Base-by-base conservation (phyloP, 805 yeast genomes). In the Ogataea salicorniae region DNA sequence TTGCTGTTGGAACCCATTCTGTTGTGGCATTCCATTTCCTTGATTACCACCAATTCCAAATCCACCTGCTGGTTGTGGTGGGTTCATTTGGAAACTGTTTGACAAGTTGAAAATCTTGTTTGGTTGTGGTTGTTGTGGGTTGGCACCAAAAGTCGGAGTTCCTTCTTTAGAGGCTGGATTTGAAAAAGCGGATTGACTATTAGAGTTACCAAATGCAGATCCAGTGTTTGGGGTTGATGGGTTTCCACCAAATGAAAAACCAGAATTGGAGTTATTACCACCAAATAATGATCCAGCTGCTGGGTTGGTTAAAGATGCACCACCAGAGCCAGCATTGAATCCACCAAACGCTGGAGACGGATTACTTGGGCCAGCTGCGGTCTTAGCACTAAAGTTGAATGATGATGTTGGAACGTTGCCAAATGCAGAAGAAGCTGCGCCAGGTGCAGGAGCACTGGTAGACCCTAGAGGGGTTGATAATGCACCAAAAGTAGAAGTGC, bases 91-190 rank as follows among this genome's bases (percentile, higher is more conserved):
- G 34, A 42, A 35, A n/a, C 5, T 16, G 14, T 16, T 20, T 6
- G 39, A 4, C 1, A 53, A 50, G 34, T 55, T 54, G 51, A 57
- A 57, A 29, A 55, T 53, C 46, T 53, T 49, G 36, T 46, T 48
- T 15, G 18, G 31, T 38, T 48, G 53, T 22, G 37, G 56, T 38
- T 53, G 54, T n/a, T 55, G 56, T 13, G 52, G 43, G 14, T 45
- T 43, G 7, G 37, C 2, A 7, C 49, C 40, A 37, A 49, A 46
- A 14, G 45, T 46, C 20, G 50, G 49, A 16, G 53, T 48, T 13
- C 43, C n/a, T 17, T 45, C 43, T 26, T 39, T 42, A 2, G 55
- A 48, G 37, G 40, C 37, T 15, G 50, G 22, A 13, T 33, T 41
- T 13, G 43, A 44, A 14, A 45, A 45, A 15, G 40, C 34, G 7